Base-by-base conservation (phyloP, 2,329 filamentous ascomycete genomes). In the Calonectria pseudoturangicola region DNA sequence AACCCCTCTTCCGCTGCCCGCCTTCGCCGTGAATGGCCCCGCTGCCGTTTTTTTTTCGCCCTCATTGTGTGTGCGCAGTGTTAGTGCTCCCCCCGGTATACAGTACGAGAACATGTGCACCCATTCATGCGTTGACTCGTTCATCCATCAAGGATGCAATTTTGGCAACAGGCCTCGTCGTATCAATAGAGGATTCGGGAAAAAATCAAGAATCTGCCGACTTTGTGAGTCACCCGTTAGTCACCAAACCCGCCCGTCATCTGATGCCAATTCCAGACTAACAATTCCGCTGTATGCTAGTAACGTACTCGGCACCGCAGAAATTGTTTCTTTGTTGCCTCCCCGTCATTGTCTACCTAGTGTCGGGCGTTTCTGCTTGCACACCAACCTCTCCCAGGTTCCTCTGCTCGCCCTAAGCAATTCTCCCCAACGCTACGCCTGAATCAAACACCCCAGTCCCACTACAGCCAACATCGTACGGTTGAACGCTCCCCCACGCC, bases 301-400 rank as follows among this genome's bases (percentile, higher is more conserved):
- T 45, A 45, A 43, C 41, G 27, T 39, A 63, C 18, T 43, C 27
- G 39, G 45, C 43, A 62, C 69, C 27, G 54, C 69, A 51, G 50
- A 65, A 58, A 41, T 62, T 56, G 41, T 50, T 69, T 62, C 67
- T 47, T 39, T 65, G 51, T 70, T 64, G 56, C 45, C 67, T 50
- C 30, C 45, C 54, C 25, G 33, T 60, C 48, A 39, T 62, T 8
- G 72, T 68, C 66, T 66, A 68, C 66, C 66, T 66, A 68, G 54
- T 73, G 69, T 71, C 76, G 75, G 71, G 58, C 74, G 72, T 75
- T 71, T 79, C 71, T 77, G 66, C 67, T 50, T 33, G n/a, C 67
- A 47, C 68, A 30, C 60, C 50, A 58, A 48, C 39, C 56, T 41
- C 21, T 51, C 66, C 33, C 21, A 18, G 39, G 50, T 62, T 56